These are phyloP conservation scores for Didymella pomorum DNA, from an alignment of 2,329 filamentous ascomycete species.

Conservation along the genomic window DNA sequence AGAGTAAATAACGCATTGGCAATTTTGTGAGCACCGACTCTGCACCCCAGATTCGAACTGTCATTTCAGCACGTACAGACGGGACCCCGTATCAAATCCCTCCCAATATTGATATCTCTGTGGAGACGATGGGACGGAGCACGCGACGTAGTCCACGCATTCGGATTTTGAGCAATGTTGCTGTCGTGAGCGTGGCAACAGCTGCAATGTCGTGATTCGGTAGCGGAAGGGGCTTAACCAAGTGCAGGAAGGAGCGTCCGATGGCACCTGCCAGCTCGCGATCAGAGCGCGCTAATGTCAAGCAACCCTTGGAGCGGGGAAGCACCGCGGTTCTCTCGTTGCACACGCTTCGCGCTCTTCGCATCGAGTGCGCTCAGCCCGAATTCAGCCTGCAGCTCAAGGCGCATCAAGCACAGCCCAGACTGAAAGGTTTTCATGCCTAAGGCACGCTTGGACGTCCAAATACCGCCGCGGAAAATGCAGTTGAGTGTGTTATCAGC, in stretches of 20 bases:
- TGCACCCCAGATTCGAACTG: not conserved
- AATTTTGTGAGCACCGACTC: not conserved
- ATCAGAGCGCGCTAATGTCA: conserved; percentile 5
- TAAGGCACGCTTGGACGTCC: not conserved
- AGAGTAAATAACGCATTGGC: conserved; percentile 18
- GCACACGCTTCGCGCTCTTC: conserved; percentile 19
- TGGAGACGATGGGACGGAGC: conserved; percentile 18
- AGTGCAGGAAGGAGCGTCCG: conserved; percentile 13
- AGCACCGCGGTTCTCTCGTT: conserved; percentile 14
- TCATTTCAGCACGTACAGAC: conserved; percentile 13
- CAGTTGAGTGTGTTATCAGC: conserved; percentile 15
- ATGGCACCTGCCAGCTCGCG: conserved; percentile 15
- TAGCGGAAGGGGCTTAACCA: conserved; percentile 6
- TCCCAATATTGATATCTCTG: conserved; percentile 18
- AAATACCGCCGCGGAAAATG: not conserved
- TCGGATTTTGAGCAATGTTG: conserved; percentile 5
- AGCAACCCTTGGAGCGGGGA: conserved; percentile 11
- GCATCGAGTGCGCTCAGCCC: conserved; percentile 14
- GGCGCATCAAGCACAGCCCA: conserved; percentile 14
- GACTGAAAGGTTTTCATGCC: not conserved
- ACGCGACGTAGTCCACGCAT: conserved; percentile 11
- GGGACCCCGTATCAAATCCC: conserved; percentile 4
- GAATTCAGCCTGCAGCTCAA: conserved; percentile 16
- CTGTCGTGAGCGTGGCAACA: conserved; percentile 12
- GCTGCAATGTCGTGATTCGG: conserved; percentile 13